Conservation (phyloP, 345 rosid genomes). For the Sapria himalayana region DNA sequence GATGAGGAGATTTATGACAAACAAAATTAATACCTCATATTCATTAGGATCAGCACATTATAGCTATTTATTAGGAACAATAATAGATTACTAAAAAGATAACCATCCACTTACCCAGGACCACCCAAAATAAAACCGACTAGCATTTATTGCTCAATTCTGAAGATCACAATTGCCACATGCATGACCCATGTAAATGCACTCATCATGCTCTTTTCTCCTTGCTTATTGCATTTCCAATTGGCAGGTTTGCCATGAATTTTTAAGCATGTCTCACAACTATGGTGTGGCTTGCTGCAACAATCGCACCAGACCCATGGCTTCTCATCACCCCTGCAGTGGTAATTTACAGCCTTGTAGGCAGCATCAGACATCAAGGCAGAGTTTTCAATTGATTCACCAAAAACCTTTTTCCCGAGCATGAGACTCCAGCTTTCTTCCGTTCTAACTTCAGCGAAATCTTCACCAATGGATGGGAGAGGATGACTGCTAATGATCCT, state of each 20-base stretch:
- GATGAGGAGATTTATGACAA: too few species aligned
- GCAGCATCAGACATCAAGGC: neutral
- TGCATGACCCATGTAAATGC: too few species aligned
- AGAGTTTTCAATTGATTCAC: neutral
- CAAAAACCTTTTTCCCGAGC: neutral
- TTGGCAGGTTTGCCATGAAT: neutral
- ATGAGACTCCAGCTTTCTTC: neutral
- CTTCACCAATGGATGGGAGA: slow-evolving; percentile 1
- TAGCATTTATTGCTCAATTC: too few species aligned
- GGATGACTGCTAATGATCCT: slow-evolving; percentile 3
- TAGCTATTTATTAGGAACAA: too few species aligned
- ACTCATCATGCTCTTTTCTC: too few species aligned
- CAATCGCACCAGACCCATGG: neutral
- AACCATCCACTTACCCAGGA: too few species aligned
- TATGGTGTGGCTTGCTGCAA: slow-evolving; percentile 1
- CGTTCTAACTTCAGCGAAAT: neutral
- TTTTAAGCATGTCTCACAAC: slow-evolving; percentile 2
- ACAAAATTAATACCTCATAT: too few species aligned
- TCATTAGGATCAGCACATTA: too few species aligned
- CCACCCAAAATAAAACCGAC: too few species aligned
- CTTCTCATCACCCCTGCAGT: neutral
- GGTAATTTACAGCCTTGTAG: too few species aligned
- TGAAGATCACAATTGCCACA: too few species aligned
- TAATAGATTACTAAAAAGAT: too few species aligned
- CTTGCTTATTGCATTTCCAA: neutral